phyloP scores from a whole-genome alignment of 805 yeast species.

The Grigorovia jiainica region DNA sequence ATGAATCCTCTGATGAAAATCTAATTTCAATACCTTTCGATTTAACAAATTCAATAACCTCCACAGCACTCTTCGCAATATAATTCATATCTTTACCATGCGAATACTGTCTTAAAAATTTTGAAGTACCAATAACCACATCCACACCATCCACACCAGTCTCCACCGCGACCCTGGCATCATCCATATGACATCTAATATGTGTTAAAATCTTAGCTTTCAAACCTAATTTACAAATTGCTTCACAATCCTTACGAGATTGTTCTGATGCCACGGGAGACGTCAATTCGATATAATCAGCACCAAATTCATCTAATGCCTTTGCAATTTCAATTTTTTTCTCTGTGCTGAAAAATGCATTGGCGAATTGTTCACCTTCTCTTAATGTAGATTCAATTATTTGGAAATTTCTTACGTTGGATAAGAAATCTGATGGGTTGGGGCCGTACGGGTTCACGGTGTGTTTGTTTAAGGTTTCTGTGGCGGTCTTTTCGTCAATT shows the following conservation, averaged over 20 bases:
- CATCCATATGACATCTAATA: slow-evolving; percentile 98
- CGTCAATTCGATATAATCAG: slow-evolving; percentile 95
- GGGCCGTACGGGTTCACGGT: slow-evolving; percentile 82
- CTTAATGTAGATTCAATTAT: slow-evolving; percentile 90
- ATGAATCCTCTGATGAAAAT: slow-evolving; percentile 93
- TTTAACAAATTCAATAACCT: slow-evolving; percentile 95
- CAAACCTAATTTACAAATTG: slow-evolving; percentile 95
- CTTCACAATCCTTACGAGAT: slow-evolving; percentile 88
- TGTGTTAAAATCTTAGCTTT: slow-evolving; percentile 94
- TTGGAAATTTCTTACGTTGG: slow-evolving; percentile 83
- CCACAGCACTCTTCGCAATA: slow-evolving; percentile 90
- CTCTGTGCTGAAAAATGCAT: slow-evolving; percentile 89
- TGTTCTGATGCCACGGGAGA: slow-evolving; percentile 98
- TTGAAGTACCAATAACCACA: slow-evolving; percentile 95
- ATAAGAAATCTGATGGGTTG: slow-evolving; percentile 82
- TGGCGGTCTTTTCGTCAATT: slow-evolving; percentile 4
- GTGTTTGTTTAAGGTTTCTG: slow-evolving; percentile 5
- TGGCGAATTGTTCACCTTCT: slow-evolving; percentile 98
- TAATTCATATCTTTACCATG: slow-evolving; percentile 99
- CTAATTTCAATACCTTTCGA: slow-evolving; percentile 94
- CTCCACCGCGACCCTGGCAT: slow-evolving; percentile 91
- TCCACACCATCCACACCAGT: slow-evolving; percentile 99
- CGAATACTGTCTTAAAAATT: slow-evolving; percentile 84
- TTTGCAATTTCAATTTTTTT: slow-evolving; percentile 94
- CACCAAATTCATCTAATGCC: slow-evolving; percentile 96